Evolutionary conservation across 345 rosid species (phyloP).

Genomic region (Eucalyptus sp.): DNA sequence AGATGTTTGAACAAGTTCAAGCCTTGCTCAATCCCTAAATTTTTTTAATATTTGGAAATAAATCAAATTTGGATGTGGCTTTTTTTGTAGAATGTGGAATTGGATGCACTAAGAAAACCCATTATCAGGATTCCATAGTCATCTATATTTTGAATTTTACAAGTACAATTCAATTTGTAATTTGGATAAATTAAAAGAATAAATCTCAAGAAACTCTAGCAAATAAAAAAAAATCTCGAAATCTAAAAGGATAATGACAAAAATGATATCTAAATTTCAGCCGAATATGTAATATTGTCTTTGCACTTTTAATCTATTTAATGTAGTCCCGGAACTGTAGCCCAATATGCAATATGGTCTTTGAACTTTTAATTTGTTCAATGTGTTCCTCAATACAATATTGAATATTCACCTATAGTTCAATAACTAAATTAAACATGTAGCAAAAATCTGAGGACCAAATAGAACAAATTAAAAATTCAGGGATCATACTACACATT

Average conservation of each 20-base stretch:
- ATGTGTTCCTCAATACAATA: rapidly evolving
- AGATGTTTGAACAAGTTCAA: not conserved
- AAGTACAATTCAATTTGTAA: not conserved
- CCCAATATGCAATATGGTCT: rapidly evolving
- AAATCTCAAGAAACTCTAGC: not conserved
- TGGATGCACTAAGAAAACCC: not conserved
- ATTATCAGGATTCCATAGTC: not conserved
- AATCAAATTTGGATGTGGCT: not conserved
- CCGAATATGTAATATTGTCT: not conserved
- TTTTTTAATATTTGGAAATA: not conserved
- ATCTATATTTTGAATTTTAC: not conserved
- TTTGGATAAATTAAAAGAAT: not conserved
- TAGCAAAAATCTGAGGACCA: rapidly evolving
- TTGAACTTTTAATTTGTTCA: no score
- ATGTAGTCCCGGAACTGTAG: rapidly evolving
- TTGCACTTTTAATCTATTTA: no score
- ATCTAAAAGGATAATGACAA: no score
- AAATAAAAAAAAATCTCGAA: not conserved
- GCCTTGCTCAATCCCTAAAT: rapidly evolving
- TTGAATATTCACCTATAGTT: no score
- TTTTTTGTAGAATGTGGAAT: not conserved
- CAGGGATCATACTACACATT: rapidly evolving
- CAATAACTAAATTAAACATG: no score
- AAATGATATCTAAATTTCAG: rapidly evolving
- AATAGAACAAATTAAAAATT: no score